Evolutionary conservation across 2,329 filamentous ascomycete species (phyloP), one percentile per base, ranked within the genome.

Genomic region (Coniochaeta prunicola): DNA sequence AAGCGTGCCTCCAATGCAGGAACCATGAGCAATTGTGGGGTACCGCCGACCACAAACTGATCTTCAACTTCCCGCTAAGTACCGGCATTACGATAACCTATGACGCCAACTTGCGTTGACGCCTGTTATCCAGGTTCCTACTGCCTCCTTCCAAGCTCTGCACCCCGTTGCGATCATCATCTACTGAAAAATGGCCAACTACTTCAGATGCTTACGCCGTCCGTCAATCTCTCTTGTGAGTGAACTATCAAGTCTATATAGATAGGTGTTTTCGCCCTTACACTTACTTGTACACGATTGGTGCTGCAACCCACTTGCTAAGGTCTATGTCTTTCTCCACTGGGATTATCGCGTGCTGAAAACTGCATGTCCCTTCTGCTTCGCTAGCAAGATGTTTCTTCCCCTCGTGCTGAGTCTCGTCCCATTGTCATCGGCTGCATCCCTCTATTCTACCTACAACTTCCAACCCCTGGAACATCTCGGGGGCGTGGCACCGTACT

Each of bases 401-500:
- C 30, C 53, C 3, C 5, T 26, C 13, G 26, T 55, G 4, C n/a
- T 36, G 9, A 31, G 30, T 15, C 17, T 55, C 7, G 4, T 55
- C 19, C 33, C 53, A 24, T 55, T 55, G 10, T 55, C 53, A 21
- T 55, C 31, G 3, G 53, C 53, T 5, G 33, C 53, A 34, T 36
- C 69, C 0, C 69, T 79, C 48, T 77, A 78, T 64, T 79, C 76
- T 0, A 72, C 70, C 1, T 82, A 81, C 63, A 69, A 67, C 57
- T 84, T 84, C 67, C 78, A 82, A 57, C 77, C 81, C 0, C 71
- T 84, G 2, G 70, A 82, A 28, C 81, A 84, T 58, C 73, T 84
- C 10, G 76, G 76, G 0, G 81, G 81, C n/a, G 80, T 83, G 6
- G 73, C 80, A 1, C 81, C 82, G 0, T 85, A 85, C 64, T 85